phyloP scores from a whole-genome alignment of 768 basidiomycete species.

The Boletus rubropictus region DNA sequence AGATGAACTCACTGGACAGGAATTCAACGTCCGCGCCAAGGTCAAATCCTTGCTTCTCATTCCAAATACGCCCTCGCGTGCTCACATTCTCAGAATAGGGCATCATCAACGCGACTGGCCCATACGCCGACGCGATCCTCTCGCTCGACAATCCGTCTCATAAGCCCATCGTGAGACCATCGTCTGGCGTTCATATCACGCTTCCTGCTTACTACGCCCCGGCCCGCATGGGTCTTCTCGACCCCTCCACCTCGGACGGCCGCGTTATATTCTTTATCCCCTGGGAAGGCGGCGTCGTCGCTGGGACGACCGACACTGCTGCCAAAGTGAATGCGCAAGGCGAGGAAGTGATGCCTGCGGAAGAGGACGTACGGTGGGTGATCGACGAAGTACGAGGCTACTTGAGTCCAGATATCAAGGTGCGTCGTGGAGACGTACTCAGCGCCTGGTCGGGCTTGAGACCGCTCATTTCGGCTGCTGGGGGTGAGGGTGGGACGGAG shows the following conservation, averaged over 20 bases:
- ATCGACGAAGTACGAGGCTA: conserved; percentile 89
- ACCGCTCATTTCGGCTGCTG: conserved; percentile 86
- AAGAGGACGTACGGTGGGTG: conserved; percentile 97
- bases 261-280: conserved; percentile 99
- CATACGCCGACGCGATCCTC: conserved; percentile 83
- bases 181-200: conserved; percentile 92
- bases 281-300: conserved; percentile 97
- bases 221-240: conserved; percentile 88
- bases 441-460: conserved; percentile 93
- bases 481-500: conserved; percentile 68
- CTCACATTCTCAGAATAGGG: conserved; percentile 42
- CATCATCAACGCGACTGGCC: conserved; percentile 95
- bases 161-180: conserved; percentile 85
- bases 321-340: conserved; percentile 50
- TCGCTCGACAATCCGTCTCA: conserved; percentile 72
- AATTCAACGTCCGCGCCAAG: conserved; percentile 79
- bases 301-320: conserved; percentile 91
- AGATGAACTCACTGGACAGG: conserved; percentile 78
- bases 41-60: conserved; percentile 29
- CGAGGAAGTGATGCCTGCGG: conserved; percentile 71
- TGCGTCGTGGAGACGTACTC: conserved; percentile 89
- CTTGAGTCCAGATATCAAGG: conserved; percentile 86
- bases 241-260: conserved; percentile 92
- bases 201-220: conserved; percentile 97
- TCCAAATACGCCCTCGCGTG: neutral